Conservation (phyloP, 169 alveolate species). For the Plasmodium cynomolgi region DNA sequence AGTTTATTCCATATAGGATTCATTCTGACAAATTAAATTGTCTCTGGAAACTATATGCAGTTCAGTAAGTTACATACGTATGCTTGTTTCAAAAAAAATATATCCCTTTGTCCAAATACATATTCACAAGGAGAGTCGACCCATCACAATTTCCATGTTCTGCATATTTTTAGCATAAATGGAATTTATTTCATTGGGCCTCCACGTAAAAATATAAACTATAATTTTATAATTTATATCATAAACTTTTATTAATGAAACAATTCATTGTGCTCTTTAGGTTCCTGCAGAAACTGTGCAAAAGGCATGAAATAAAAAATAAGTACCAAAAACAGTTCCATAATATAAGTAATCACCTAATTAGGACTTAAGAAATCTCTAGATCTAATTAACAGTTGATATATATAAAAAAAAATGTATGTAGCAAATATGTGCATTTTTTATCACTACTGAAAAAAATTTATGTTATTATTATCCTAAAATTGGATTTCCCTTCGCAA, state of each 20-base stretch:
- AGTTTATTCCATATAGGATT: not conserved
- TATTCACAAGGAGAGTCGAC: not conserved
- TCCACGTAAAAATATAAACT: not conserved
- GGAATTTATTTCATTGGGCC: not conserved
- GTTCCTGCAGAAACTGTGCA: not conserved
- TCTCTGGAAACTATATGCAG: not conserved
- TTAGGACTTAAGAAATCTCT: no score
- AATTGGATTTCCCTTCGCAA: no score
- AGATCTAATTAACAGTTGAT: no score
- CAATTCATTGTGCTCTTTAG: not conserved
- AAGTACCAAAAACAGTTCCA: not conserved
- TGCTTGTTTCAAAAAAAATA: not conserved
- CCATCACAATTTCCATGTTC: not conserved
- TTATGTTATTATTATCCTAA: no score
- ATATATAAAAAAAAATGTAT: no score
- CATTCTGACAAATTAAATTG: not conserved
- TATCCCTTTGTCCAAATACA: not conserved
- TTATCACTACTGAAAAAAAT: no score
- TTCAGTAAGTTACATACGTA: not conserved
- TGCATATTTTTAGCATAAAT: not conserved
- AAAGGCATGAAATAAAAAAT: not conserved
- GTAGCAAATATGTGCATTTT: no score
- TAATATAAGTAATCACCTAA: no score
- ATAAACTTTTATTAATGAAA: not conserved
- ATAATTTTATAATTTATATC: not conserved